These are phyloP conservation scores for Cucumis cinereus DNA, from an alignment of 306 rosid genomes.

Conservation along the genomic window DNA sequence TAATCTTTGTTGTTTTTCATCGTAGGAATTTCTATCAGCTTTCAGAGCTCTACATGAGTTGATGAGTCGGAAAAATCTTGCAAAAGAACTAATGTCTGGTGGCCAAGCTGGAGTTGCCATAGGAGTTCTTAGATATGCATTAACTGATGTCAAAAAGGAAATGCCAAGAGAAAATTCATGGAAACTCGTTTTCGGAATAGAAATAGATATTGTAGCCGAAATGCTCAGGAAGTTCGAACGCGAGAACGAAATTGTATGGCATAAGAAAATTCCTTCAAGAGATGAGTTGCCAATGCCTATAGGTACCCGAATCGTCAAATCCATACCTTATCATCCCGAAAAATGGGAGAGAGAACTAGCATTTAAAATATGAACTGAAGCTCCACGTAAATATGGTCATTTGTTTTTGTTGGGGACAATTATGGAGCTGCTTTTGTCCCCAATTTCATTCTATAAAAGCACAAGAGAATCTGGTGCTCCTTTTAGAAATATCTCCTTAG, in stretches of 20 bases:
- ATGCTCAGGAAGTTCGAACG: slow-evolving; percentile 40
- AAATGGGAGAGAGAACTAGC: slow-evolving; percentile 52
- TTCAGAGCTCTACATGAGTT: slow-evolving; percentile 48
- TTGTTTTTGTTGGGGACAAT: not conserved
- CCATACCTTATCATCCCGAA: slow-evolving; percentile 43
- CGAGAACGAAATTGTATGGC: slow-evolving; percentile 72
- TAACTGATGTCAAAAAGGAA: slow-evolving; percentile 27
- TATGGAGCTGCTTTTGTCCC: not conserved
- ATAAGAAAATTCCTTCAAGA: slow-evolving; percentile 31
- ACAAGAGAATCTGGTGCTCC: not conserved
- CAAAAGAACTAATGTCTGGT: slow-evolving; percentile 35
- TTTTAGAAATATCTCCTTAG: not conserved
- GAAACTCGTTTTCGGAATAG: slow-evolving; percentile 31
- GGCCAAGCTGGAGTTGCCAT: slow-evolving; percentile 46
- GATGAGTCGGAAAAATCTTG: slow-evolving; percentile 35
- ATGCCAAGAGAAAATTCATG: slow-evolving; percentile 33
- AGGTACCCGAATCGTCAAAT: slow-evolving; percentile 42
- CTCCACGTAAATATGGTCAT: not conserved
- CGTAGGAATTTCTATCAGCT: slow-evolving; percentile 49
- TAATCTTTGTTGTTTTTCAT: not conserved
- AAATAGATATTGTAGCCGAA: slow-evolving; percentile 35
- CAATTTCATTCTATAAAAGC: not conserved
- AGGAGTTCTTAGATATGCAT: slow-evolving; percentile 40
- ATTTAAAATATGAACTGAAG: slow-evolving; percentile 16
- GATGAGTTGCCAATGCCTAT: slow-evolving; percentile 32